A percentile compares a stretch with the other conserved stretches of the same genome.
Conservation (phyloP, 768 basidiomycete genomes). For the Floccularia luteovirens region DNA sequence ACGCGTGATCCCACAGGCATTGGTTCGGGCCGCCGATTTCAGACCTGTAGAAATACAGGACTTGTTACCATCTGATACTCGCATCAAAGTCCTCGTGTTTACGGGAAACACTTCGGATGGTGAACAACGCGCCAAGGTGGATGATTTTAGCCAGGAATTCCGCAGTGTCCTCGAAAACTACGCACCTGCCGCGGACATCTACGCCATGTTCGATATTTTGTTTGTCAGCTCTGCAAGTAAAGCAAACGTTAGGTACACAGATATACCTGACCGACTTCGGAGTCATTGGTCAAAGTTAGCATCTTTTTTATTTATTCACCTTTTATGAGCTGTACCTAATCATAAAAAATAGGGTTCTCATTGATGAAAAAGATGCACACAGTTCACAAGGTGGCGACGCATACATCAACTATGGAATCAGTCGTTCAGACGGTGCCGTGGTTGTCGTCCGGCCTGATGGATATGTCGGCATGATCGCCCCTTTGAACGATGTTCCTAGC, state of each 20-base stretch:
- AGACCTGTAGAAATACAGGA: slow-evolving; percentile 48
- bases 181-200: slow-evolving; percentile 18
- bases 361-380: slow-evolving; percentile 45
- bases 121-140: slow-evolving; percentile 18
- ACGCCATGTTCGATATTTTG: slow-evolving; percentile 34
- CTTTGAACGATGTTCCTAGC: slow-evolving; percentile 31
- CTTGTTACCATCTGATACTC: slow-evolving; percentile 38
- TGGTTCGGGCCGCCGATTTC: slow-evolving; percentile 43
- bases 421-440: slow-evolving; percentile 31
- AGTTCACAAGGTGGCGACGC: slow-evolving; percentile 42
- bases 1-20: slow-evolving; percentile 40
- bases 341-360: slow-evolving; percentile 35
- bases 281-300: slow-evolving; percentile 57
- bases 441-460: slow-evolving; percentile 60
- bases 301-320: too few species aligned
- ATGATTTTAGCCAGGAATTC: slow-evolving; percentile 24
- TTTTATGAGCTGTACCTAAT: not conserved
- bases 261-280: slow-evolving; percentile 37
- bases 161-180: slow-evolving; percentile 20
- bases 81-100: slow-evolving; percentile 52
- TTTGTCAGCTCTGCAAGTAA: slow-evolving; percentile 29
- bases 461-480: slow-evolving; percentile 50
- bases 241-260: slow-evolving; percentile 30
- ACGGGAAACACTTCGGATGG: slow-evolving; percentile 31
- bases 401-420: slow-evolving; percentile 49